Evolutionary conservation across 192 early-diverging fungal genomes (phyloP), one percentile per base, ranked within the genome.

Genomic region (Coemansia sp.): DNA sequence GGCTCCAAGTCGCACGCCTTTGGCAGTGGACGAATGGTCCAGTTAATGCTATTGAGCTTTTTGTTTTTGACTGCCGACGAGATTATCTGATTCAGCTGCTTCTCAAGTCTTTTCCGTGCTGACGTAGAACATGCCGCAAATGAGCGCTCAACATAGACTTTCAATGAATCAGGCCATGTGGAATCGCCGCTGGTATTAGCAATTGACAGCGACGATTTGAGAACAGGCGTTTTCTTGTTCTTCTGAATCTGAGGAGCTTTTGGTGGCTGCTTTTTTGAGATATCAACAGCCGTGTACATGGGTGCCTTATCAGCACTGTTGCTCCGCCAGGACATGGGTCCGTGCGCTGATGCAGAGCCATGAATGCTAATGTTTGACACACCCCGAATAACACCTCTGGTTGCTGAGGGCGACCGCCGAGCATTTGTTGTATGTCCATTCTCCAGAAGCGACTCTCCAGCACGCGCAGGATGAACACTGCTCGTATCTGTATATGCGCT

Each of bases 131-230:
- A 75, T 18, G 69, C 65, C 6, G 61, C 62, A 65, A 64, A 81
- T n/a, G 78, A 81, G 32, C 78, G 78, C 66, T 72, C 65, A n/a
- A 81, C 78, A 72, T 66, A 81, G 11, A 16, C n/a, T 32, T 65
- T 69, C 26, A 80, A 39, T 16, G 68, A 65, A 3, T 64, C 49
- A 2, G 77, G 77, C 77, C 77, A 80, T 43, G 70, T 65, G 13
- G 27, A 22, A 12, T 7, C 53, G 13, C 53, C 12, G 53, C 13
- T 54, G 53, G 6, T 26, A 14, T 54, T 54, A 27, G 53, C 23
- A n/a, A 61, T 61, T 50, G 59, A 29, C 2, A 32, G 26, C 14
- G 59, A 50, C 9, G 47, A 50, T 27, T 61, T 19, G 26, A 61
- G 49, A 19, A 61, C 32, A 26, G 24, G 37, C 43, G 37, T 50